These are phyloP conservation scores for Arachnopeziza araneosa DNA, from an alignment of 2,329 filamentous ascomycete species.

Conservation along the genomic window DNA sequence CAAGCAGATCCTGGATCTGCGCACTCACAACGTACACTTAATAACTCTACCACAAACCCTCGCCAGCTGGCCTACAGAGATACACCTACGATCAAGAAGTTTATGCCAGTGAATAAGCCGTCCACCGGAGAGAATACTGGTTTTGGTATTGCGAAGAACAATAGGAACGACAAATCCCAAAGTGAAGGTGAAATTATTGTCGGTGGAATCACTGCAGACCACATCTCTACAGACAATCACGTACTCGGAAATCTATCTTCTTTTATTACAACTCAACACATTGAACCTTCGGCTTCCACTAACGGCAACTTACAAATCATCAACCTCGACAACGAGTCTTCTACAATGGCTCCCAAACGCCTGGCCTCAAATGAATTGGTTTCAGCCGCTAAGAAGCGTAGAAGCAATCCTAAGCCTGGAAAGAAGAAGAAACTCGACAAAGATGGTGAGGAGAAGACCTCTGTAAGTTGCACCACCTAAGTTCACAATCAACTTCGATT, in stretches of 20 bases:
- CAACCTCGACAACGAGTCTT: not conserved
- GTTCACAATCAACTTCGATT: too few relatives aligned
- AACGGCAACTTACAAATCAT: not conserved
- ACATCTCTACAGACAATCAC: not conserved
- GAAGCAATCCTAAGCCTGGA: not conserved
- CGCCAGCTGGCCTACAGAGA: not conserved
- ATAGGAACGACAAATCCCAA: not conserved
- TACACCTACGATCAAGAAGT: constrained; percentile 16
- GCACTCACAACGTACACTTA: not conserved
- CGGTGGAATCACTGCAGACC: not conserved
- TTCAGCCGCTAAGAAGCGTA: constrained; percentile 12
- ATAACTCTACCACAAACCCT: not conserved
- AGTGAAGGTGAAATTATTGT: not conserved
- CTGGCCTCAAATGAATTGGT: not conserved
- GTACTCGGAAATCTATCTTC: not conserved
- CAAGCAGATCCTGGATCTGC: not conserved
- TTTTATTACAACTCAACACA: not conserved
- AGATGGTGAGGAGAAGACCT: constrained; percentile 5
- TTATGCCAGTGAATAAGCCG: constrained; percentile 16
- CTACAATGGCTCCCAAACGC: not conserved
- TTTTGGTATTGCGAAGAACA: not conserved
- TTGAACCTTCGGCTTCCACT: not conserved
- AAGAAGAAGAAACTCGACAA: constrained; percentile 11
- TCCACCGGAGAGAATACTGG: constrained; percentile 1
- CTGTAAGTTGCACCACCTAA: not conserved